A percentile compares a stretch with the other conserved stretches of the same genome.
Evolutionary conservation across 1,284 basidiomycete species (phyloP).

Genomic region (Cerioporus squamosus): DNA sequence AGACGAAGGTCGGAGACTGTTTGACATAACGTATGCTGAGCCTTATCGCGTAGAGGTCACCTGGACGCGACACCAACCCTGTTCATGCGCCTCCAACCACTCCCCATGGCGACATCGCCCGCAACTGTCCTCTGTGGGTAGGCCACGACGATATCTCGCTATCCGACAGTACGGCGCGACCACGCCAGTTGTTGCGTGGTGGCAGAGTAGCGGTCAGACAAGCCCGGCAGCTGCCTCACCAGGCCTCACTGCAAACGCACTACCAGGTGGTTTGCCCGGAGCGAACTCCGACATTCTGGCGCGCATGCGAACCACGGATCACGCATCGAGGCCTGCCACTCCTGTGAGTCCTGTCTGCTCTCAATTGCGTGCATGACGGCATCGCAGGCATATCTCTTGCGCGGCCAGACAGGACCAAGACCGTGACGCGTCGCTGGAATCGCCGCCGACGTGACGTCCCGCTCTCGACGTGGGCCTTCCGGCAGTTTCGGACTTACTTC

Average conservation of each 20-base stretch:
- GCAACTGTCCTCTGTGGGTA: not conserved
- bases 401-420: not conserved
- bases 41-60: slow-evolving; percentile 17
- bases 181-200: too few relatives aligned
- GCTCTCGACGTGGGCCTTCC: not conserved
- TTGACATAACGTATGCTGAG: not conserved
- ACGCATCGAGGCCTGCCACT: not conserved
- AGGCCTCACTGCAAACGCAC: too few relatives aligned
- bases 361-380: not conserved
- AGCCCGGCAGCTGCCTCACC: too few relatives aligned
- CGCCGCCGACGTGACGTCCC: not conserved
- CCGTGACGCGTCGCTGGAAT: too few relatives aligned
- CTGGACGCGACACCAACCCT: not conserved
- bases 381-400: not conserved
- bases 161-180: too few relatives aligned
- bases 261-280: too few relatives aligned
- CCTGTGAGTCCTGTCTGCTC: not conserved
- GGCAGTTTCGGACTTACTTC: slow-evolving; percentile 17
- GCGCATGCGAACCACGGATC: not conserved
- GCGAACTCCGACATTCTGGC: not conserved
- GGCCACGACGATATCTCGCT: too few relatives aligned
- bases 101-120: slow-evolving; percentile 20
- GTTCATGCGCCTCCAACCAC: too few relatives aligned
- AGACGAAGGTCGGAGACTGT: not conserved
- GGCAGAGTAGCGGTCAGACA: too few relatives aligned